Conservation (phyloP, 2,329 filamentous ascomycete species). For the Aspergillus ruber region DNA sequence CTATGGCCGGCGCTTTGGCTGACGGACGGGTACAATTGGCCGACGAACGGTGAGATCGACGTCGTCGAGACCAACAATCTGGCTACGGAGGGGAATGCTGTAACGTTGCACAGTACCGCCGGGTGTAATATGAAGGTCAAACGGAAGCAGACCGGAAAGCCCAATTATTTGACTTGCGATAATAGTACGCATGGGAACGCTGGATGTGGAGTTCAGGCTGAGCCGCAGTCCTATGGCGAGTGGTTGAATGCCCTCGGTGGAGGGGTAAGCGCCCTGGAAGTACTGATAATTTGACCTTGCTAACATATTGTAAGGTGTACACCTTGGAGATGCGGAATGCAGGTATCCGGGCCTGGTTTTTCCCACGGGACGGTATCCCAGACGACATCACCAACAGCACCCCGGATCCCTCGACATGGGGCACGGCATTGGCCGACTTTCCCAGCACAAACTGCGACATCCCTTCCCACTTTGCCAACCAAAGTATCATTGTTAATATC, state of each 20-base stretch:
- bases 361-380: slow-evolving; percentile 45
- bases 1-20: slow-evolving; percentile 65
- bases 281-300: background rate
- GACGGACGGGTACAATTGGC: slow-evolving; percentile 56
- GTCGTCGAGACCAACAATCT: slow-evolving; percentile 55
- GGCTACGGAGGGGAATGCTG: slow-evolving; percentile 49
- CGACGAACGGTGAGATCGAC: slow-evolving; percentile 59
- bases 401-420: slow-evolving; percentile 59
- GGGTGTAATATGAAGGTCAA: slow-evolving; percentile 50
- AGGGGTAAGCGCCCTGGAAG: slow-evolving; percentile 33
- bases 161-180: slow-evolving; percentile 44
- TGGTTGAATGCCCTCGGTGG: slow-evolving; percentile 50
- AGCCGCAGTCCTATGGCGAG: slow-evolving; percentile 43
- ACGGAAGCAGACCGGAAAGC: slow-evolving; percentile 48
- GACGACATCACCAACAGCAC: slow-evolving; percentile 44
- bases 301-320: slow-evolving; percentile 36
- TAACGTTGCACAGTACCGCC: slow-evolving; percentile 54
- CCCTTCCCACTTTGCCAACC: slow-evolving; percentile 54
- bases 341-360: slow-evolving; percentile 61
- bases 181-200: slow-evolving; percentile 48
- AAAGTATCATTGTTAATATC: slow-evolving; percentile 62
- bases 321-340: slow-evolving; percentile 56
- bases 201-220: slow-evolving; percentile 51
- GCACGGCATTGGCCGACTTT: slow-evolving; percentile 58
- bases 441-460: slow-evolving; percentile 58